Base-by-base conservation (phyloP, 352 stramenopile genomes). In the Blastocystis sp. region DNA sequence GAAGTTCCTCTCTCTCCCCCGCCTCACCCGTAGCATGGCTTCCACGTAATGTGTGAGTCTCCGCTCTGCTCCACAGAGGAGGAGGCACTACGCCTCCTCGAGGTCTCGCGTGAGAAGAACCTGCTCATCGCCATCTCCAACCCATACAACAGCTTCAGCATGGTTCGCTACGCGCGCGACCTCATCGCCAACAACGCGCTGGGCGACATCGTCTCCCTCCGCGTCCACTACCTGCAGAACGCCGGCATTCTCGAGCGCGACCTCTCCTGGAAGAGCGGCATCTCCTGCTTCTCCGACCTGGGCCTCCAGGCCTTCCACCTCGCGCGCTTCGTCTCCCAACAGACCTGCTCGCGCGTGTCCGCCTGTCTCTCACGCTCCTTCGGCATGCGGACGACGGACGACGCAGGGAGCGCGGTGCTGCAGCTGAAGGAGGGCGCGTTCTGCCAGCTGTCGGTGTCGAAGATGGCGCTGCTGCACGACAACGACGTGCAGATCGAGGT, bases 1-100 rank as follows among this genome's bases (percentile, higher is more conserved):
- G 46, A 64, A 72, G 24, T 72, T 8, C 7, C 14, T 29, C 32
- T 42, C 14, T 49, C 34, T 32, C 14, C 27, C 2, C 21, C 14
- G 2, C 42, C 27, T 44, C 34, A 36, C 32, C 38, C 4, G 14
- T 72, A 72, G 69, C 54, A 61, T 42, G 69, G 69, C 3, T 81
- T 81, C 42, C 69, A 81, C 27, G 69, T 81, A n/a, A 44, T 81
- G 40, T 81, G 69, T 44, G 69, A 81, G 42, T 49, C 69, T 32
- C 69, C 69, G 18, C 32, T 81, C 14, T 81, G 46, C n/a, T n/a
- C 63, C 21, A 49, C 51, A 9, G 69, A 81, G 63, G 69, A 81
- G 16, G 69, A 81, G 27, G 69, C 69, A n/a, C 21, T 59, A 21
- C 61, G 63, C 29, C 16, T 81, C 7, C 16, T 27, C 21, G 40